Evolutionary conservation across 345 rosid genomes (phyloP).

Genomic region (Eucalyptus sp.): DNA sequence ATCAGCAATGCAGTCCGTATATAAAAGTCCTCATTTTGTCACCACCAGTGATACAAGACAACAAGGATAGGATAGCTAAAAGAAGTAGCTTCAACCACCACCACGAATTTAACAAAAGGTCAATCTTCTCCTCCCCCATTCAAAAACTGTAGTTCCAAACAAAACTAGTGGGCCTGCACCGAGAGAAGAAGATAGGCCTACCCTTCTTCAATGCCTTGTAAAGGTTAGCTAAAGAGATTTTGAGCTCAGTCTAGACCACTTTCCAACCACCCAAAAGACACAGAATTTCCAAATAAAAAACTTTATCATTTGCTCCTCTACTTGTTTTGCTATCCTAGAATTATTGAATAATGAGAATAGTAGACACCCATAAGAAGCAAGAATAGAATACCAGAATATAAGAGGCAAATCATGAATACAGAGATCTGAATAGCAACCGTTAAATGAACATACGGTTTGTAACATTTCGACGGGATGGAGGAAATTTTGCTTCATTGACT

Average conservation of each 20-base stretch:
- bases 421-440: neutral
- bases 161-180: neutral
- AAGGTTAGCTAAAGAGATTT: neutral
- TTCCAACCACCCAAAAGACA: neutral
- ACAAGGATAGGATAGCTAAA: slow-evolving; percentile 1
- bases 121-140: slow-evolving; percentile 1
- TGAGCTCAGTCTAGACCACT: neutral
- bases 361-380: neutral
- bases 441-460: neutral
- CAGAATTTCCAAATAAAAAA: neutral
- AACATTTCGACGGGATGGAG: neutral
- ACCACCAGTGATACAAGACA: neutral
- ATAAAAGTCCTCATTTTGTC: neutral
- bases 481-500: neutral
- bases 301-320: neutral
- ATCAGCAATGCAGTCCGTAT: neutral
- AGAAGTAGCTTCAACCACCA: slow-evolving; percentile 5
- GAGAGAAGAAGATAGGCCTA: neutral
- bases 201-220: neutral
- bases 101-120: slow-evolving; percentile 7
- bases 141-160: neutral
- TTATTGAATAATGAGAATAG: neutral
- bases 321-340: neutral
- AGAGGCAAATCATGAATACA: neutral
- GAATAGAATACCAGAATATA: neutral